Evolutionary conservation across 2,329 filamentous ascomycete species (phyloP), one percentile per base, ranked within the genome.

Genomic region (Monilinia laxa): DNA sequence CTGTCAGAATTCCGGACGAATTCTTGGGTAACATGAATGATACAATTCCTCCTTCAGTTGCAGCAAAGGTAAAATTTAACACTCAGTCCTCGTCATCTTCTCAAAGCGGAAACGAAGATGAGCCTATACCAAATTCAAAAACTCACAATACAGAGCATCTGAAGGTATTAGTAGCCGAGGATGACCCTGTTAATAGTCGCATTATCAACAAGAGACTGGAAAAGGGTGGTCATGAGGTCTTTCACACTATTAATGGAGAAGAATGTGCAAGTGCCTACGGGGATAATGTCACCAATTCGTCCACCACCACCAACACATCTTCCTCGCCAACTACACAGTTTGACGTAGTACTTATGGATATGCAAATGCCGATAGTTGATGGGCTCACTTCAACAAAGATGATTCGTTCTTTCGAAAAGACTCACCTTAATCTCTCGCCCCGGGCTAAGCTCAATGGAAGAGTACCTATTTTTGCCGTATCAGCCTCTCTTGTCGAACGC

Each of bases 321-420:
- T 42, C 62, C 31, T 35, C 38, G 9, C 38, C 49, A 12, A 23
- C n/a, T 14, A 60, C 77, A 35, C 78, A 79, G 28, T 95, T 91
- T 73, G 92, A 96, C 76, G 88, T 92, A 6, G 82, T 97, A 58
- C 81, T 97, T 69, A 96, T 96, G 93, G 93, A 96, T 75, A 92
- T 97, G 85, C 92, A 96, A 83, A 96, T 97, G 93, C 92, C 93
- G 23, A 95, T 96, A 42, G 90, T 96, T 5, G 92, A 96, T 74
- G 93, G 93, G 18, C 83, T 93, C 35, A 87, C 84, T 3, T 92
- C 92, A 20, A 90, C 92, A 0, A 93, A 92, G 77, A 90, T 92
- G 84, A 96, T 96, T 69, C 84, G 93, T 35, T 87, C 86, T 0
- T 87, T 84, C 64, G 92, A 96, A 75, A 84, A 84, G 66, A 79